Evolutionary conservation across 345 rosid species (phyloP), one percentile per base, ranked within the genome.

Genomic region (Raphanus sativus): DNA sequence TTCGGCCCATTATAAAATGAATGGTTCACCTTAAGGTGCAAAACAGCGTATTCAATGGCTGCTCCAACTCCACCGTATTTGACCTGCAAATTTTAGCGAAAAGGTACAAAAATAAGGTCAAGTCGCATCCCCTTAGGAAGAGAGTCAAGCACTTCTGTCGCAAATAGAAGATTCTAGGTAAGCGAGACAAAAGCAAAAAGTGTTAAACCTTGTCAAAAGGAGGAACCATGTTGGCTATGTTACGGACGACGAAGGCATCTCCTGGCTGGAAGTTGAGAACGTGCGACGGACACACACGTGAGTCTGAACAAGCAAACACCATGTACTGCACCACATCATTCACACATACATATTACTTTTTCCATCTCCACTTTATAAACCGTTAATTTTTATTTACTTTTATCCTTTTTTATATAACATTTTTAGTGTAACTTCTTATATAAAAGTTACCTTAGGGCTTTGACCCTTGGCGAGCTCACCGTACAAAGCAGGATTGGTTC

Each of bases 41-140:
- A 73, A 74, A 95, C 99, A 38, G 97, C 99, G 75, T 95, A 95
- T 71, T 95, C 99, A 34, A 95, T 75, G 17, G 99, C 98, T 34
- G 99, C 54, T 65, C 99, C 99, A 73, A 82, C 85, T 63, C 97
- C 99, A 29, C 91, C 2, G 74, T 89, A 83, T 70, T 74, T 88
- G 33, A 28, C 78, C 84, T 81, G 63, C 11, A 52, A 54, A 52
- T 58, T 32, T 60, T 24, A n/a, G 34, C 1, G 1, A 7, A 42
- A 40, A 60, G 15, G 64, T 59, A 29, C 15, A 40, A 48, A 59
- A 26, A 25, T 11, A 59, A 36, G 45, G 67, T 38, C 36, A 77
- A 70, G 29, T 6, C 34, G 32, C 11, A 54, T 66, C 17, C 60
- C 8, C 24, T 13, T 5, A 33, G 24, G 56, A 36, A 0, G 64